These are phyloP conservation scores for Aspergillus fischeri DNA, from an alignment of 2,329 filamentous ascomycete species.

Conservation along the genomic window DNA sequence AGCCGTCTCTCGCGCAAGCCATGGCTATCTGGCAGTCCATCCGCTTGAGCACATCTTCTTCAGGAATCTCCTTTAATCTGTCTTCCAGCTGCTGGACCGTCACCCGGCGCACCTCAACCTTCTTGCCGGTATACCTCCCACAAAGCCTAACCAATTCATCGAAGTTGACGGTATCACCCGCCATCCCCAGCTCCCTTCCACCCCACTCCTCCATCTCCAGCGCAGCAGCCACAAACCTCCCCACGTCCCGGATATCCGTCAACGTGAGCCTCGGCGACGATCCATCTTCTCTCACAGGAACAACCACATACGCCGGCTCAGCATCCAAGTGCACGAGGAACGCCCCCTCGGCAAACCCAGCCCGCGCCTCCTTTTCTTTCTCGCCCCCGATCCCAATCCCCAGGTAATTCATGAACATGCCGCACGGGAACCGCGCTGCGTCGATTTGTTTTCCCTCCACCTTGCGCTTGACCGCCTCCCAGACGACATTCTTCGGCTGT, in stretches of 20 bases:
- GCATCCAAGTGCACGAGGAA: constrained; percentile 18
- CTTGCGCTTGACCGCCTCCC: constrained; percentile 21
- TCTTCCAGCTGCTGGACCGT: neutral
- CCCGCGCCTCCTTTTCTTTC: neutral
- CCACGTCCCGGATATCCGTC: constrained; percentile 30
- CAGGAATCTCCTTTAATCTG: neutral
- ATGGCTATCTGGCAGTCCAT: constrained; percentile 11
- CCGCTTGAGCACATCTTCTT: neutral
- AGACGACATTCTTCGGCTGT: constrained; percentile 19
- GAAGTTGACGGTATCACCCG: constrained; percentile 25
- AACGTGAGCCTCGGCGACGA: constrained; percentile 23
- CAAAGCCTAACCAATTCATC: constrained; percentile 21
- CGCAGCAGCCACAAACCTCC: constrained; percentile 28
- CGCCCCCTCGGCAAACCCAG: constrained; percentile 1
- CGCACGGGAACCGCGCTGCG: constrained; percentile 27
- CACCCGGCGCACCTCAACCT: constrained; percentile 6
- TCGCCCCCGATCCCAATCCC: constrained; percentile 18
- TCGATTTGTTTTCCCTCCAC: constrained; percentile 20
- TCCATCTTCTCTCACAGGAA: constrained; percentile 23
- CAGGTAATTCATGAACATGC: constrained; percentile 36
- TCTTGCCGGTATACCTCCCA: constrained; percentile 15
- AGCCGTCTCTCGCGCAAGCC: constrained; percentile 4
- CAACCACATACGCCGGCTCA: constrained; percentile 17
- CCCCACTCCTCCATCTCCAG: constrained; percentile 24
- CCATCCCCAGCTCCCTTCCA: constrained; percentile 29